Conservation (phyloP, 2,329 filamentous ascomycete genomes). For the Phaeosphaeriaceae sp. region DNA sequence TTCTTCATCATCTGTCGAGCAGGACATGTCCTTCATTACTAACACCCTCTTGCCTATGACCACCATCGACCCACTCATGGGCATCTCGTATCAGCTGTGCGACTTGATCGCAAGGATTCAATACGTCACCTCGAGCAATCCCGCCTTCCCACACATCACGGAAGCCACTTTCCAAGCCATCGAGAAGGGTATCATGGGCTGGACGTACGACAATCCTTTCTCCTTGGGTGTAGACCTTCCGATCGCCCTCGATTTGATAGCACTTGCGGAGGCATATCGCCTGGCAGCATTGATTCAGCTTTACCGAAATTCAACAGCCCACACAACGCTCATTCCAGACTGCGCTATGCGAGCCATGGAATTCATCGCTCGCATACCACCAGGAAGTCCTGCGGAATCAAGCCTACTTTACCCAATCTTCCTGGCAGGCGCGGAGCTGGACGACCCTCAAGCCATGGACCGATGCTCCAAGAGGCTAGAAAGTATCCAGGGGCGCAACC, state of each 20-base stretch:
- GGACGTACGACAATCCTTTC: conserved; percentile 44
- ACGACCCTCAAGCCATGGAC: conserved; percentile 36
- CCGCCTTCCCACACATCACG: conserved; percentile 42
- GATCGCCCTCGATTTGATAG: conserved; percentile 43
- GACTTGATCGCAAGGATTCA: conserved; percentile 43
- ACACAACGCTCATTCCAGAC: conserved; percentile 31
- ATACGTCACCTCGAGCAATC: conserved; percentile 39
- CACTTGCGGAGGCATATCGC: conserved; percentile 44
- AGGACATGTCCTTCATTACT: conserved; percentile 25
- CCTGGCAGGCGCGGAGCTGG: conserved; percentile 43
- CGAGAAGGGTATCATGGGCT: conserved; percentile 39
- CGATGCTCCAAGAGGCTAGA: conserved; percentile 39
- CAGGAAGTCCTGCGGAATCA: conserved; percentile 43
- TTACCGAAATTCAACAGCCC: conserved; percentile 38
- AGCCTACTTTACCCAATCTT: conserved; percentile 47
- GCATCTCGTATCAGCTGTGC: conserved; percentile 44
- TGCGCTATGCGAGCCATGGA: conserved; percentile 44
- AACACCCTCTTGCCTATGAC: conserved; percentile 29
- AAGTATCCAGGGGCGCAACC: conserved; percentile 42
- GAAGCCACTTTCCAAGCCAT: conserved; percentile 43
- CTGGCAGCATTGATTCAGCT: conserved; percentile 45
- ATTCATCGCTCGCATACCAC: conserved; percentile 43
- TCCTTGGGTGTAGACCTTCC: conserved; percentile 37
- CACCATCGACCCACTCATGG: conserved; percentile 46
- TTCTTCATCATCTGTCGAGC: conserved; percentile 21